Evolutionary conservation across 257 asterid species (phyloP), one percentile per base, ranked within the genome.

Genomic region (Cordia subcordata): DNA sequence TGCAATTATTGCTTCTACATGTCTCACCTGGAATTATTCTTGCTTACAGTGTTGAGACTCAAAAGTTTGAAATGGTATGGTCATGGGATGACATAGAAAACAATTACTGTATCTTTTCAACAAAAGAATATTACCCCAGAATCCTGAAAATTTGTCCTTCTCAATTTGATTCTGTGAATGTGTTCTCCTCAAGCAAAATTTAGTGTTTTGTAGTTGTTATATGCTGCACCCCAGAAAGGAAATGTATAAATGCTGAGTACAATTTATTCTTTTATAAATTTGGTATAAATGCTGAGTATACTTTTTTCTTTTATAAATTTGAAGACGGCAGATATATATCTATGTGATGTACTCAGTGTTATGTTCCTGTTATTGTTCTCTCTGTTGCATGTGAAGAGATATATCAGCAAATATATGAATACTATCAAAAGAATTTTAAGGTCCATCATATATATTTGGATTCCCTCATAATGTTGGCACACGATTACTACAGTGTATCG

Each of bases 1-100:
- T 69, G 57, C 68, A 65, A 39, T 44, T 60, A 17, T 23, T 71
- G 32, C 60, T 60, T 60, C 27, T 71, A 13, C 44, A 47, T 27
- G 53, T 60, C 16, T 45, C 62, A n/a, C 68, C 76, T 5, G 55
- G 19, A 13, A 47, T 37, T 18, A 71, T 71, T 14, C 58, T 32
- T 42, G 37, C 68, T 14, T 71, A 65, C 38, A 71, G 76, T 45
- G 46, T 65, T 54, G 76, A 71, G 44, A 65, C 64, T 16, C 49
- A 14, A 14, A 18, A 72, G 44, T 44, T 65, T n/a, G 57, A 16
- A 50, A 47, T 45, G 11, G 57, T 60, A 10, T 66, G 65, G 68
- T 57, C 61, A 4, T 61, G 39, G 16, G 47, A 13, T 19, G 69
- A 45, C 35, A n/a, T 49, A 23, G 61, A 46, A 27, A 50, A 54